Conservation (phyloP, 1,139 yeast genomes). For the Komagataea norvegica region DNA sequence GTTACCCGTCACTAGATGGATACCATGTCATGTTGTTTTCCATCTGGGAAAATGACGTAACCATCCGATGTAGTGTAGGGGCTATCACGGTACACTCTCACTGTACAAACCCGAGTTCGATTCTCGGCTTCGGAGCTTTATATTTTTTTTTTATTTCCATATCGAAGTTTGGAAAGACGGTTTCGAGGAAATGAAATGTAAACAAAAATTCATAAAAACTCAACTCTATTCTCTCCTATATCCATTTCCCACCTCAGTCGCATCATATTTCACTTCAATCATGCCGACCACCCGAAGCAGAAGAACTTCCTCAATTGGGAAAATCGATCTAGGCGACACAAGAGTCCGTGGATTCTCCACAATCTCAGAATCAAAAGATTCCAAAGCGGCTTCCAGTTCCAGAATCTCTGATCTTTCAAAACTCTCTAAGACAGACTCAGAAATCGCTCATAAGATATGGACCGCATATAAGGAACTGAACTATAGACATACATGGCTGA, state of each 20-base stretch:
- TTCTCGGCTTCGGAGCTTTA: slow-evolving; percentile 43
- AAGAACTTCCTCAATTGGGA: slow-evolving; percentile 54
- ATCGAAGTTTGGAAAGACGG: no score
- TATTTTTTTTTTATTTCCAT: slow-evolving; percentile 11
- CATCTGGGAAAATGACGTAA: no score
- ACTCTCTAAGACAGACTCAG: slow-evolving; percentile 32
- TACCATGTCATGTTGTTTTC: no score
- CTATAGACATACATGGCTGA: slow-evolving; percentile 75
- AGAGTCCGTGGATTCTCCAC: slow-evolving; percentile 44
- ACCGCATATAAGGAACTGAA: slow-evolving; percentile 55
- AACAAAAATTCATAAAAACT: no score
- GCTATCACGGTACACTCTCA: slow-evolving; percentile 37
- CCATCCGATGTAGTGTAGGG: slow-evolving; percentile 36
- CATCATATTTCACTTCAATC: not conserved
- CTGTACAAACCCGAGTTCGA: slow-evolving; percentile 46
- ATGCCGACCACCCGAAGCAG: slow-evolving; percentile 9
- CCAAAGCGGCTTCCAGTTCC: slow-evolving; percentile 28
- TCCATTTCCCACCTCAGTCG: no score
- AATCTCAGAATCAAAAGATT: slow-evolving; percentile 28
- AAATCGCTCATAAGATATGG: slow-evolving; percentile 42
- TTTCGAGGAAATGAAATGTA: no score
- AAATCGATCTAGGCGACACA: slow-evolving; percentile 53
- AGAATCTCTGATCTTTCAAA: slow-evolving; percentile 27
- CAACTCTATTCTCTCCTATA: no score
- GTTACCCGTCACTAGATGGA: no score